Conservation (phyloP, 371 early-diverging fungal genomes). For the Mucor indicus region DNA sequence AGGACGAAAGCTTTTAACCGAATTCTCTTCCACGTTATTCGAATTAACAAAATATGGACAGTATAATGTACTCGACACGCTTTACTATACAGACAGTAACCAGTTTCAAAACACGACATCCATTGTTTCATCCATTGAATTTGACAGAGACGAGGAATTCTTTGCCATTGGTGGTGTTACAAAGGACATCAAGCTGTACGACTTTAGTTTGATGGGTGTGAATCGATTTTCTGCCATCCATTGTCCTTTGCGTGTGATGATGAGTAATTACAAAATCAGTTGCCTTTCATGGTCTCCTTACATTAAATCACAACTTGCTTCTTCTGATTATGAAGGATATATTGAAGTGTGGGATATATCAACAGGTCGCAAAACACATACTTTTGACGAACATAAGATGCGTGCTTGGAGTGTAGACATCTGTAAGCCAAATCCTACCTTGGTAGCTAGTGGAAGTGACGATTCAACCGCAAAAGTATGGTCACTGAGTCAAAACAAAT, state of each 20-base stretch:
- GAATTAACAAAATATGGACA: slow-evolving; percentile 62
- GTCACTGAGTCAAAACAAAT: slow-evolving; percentile 66
- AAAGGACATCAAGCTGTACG: slow-evolving; percentile 87
- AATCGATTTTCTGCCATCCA: slow-evolving; percentile 26
- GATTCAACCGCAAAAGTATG: slow-evolving; percentile 90
- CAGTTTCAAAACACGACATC: slow-evolving; percentile 37
- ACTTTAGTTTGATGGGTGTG: slow-evolving; percentile 59
- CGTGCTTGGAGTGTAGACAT: slow-evolving; percentile 92
- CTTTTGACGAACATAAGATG: slow-evolving; percentile 84
- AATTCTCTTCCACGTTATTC: slow-evolving; percentile 66
- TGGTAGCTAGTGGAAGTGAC: slow-evolving; percentile 86
- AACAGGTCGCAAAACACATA: slow-evolving; percentile 55
- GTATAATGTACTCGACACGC: slow-evolving; percentile 68
- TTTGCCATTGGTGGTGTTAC: slow-evolving; percentile 95
- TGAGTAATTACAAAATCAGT: slow-evolving; percentile 63
- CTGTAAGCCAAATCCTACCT: slow-evolving; percentile 68
- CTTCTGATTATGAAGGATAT: slow-evolving; percentile 88
- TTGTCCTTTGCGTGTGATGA: slow-evolving; percentile 69
- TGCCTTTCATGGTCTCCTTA: slow-evolving; percentile 89
- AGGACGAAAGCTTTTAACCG: slow-evolving; percentile 12
- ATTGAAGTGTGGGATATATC: slow-evolving; percentile 84
- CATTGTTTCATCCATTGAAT: slow-evolving; percentile 90
- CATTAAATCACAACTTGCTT: slow-evolving; percentile 74
- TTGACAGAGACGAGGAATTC: slow-evolving; percentile 86
- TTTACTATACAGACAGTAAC: slow-evolving; percentile 73